Percentiles rank a stretch among this genome's conserved stretches.
Conservation (phyloP, 441 rosid genomes). For the Arabidopsis lyrata region DNA sequence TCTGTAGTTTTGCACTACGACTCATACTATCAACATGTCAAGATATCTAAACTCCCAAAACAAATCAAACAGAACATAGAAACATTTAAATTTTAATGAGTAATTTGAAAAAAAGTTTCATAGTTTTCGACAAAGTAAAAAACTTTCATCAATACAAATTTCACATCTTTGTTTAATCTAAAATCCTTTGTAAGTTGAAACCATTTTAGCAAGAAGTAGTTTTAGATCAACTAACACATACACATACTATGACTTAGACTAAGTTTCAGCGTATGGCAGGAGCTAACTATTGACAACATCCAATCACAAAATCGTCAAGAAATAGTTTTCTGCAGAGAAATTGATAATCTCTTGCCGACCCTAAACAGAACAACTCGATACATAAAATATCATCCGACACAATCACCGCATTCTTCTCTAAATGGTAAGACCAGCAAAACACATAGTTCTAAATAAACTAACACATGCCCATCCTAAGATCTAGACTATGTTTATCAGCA, state of each 20-base stretch:
- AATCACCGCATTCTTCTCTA: background rate
- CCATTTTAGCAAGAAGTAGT: no score
- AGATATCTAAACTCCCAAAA: background rate
- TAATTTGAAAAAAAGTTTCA: slow-evolving; percentile 6
- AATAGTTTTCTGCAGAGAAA: background rate
- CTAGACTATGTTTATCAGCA: background rate
- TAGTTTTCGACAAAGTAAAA: slow-evolving; percentile 8
- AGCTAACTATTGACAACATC: background rate
- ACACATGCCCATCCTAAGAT: background rate
- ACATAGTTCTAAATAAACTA: background rate
- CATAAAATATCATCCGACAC: background rate
- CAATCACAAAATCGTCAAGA: slow-evolving; percentile 13
- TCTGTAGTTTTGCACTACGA: background rate
- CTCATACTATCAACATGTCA: background rate
- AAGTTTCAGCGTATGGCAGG: background rate
- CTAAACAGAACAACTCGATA: background rate
- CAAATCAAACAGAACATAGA: slow-evolving; percentile 15
- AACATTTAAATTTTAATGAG: background rate
- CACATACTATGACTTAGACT: no score
- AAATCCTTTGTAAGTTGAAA: background rate
- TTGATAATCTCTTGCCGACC: background rate
- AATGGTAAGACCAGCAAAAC: background rate
- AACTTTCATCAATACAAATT: slow-evolving; percentile 23
- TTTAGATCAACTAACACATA: no score
- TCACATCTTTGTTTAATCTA: slow-evolving; percentile 1